Conservation (phyloP, 148 eudicot genomes). For the Polygonum maritimum region DNA sequence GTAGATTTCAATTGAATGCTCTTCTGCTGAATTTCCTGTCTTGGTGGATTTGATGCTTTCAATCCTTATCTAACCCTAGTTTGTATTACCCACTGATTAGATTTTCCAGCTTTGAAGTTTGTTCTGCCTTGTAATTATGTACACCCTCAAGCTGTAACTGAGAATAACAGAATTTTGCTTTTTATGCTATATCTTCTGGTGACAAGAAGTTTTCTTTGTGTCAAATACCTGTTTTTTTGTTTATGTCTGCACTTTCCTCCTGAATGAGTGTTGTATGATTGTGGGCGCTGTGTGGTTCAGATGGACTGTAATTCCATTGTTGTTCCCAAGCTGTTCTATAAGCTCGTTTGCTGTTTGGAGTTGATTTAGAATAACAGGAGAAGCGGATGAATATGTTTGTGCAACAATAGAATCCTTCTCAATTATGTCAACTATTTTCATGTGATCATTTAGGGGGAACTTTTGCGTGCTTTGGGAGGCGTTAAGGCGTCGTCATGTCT, state of each 20-base stretch:
- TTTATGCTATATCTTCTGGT: neutral
- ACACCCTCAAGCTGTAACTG: neutral
- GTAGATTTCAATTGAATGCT: constrained; percentile 18
- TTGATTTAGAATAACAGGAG: neutral
- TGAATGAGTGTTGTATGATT: neutral
- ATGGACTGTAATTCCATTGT: neutral
- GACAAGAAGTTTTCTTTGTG: neutral
- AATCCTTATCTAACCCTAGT: neutral
- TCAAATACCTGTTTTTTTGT: neutral
- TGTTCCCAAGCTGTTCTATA: neutral
- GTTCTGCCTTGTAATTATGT: too few species aligned
- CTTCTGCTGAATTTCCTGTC: neutral
- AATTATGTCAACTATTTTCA: neutral
- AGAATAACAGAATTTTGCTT: neutral
- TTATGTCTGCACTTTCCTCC: neutral
- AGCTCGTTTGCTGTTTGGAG: neutral
- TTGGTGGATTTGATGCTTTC: neutral
- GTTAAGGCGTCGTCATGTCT: constrained; percentile 75
- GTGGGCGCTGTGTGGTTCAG: neutral
- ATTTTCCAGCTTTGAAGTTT: neutral
- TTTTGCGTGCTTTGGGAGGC: constrained; percentile 86
- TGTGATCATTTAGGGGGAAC: constrained; percentile 52
- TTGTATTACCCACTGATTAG: neutral
- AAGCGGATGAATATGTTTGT: neutral
- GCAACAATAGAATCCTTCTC: neutral